Evolutionary conservation across 1,139 yeast species (phyloP), one percentile per base, ranked within the genome.

Genomic region (Magnusiomyces suaveolens): DNA sequence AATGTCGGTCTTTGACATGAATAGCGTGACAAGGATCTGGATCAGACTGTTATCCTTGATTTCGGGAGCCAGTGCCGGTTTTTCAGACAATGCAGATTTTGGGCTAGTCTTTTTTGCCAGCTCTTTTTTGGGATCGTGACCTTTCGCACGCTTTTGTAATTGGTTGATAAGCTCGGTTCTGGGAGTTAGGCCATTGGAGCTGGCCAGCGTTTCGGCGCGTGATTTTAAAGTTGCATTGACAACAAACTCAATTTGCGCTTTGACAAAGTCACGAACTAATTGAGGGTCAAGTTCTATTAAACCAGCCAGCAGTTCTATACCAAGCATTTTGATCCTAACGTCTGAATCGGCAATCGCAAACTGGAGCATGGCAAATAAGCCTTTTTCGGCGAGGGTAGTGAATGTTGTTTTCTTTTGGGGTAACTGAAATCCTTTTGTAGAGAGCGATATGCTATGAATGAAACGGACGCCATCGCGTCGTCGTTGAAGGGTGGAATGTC

Each of bases 281-380:
- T 83, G 70, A 1, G 87, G 84, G 64, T 89, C 97, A 62, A 87
- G 90, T 59, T 90, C 97, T 41, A 90, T 83, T 8, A 89, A 83
- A 1, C 88, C 75, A 12, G 87, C 84, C 36, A 92, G 78, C 14
- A 89, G 72, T 64, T 92, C 97, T 0, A 95, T 84, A 0, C 96
- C 95, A 39, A 87, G 67, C 1, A 83, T 81, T 57, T 94, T 73
- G 16, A 82, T 76, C 25, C 74, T 74, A 25, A 76, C 71, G 25
- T 73, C 69, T 0, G 64, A 56, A 61, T 82, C 84, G 38, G 74
- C 73, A 53, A 89, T 74, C 0, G 96, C 94, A 73, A 81, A 88
- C 52, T 78, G 77, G 24, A 92, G 74, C 70, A 87, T 79, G 59
- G 77, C 76, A 62, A 87, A 80, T 32, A 92, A 71, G 0, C 97